These are phyloP conservation scores for Hortaea sp. DNA, from an alignment of 2,329 filamentous ascomycete genomes.

Conservation along the genomic window DNA sequence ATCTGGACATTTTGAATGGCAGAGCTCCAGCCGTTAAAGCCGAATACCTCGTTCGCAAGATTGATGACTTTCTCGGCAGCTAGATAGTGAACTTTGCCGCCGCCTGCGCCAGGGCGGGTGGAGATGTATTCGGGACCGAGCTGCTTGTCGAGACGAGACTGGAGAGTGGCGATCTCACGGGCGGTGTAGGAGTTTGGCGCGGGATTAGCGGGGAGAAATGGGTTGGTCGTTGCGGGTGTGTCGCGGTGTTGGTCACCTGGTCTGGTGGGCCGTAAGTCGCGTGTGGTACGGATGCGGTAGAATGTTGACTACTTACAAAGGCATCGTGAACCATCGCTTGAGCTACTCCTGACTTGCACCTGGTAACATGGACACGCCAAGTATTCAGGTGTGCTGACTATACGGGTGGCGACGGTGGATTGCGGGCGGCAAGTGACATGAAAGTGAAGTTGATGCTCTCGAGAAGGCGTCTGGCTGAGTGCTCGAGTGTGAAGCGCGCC, in stretches of 20 bases:
- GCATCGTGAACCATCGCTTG: conserved; percentile 16
- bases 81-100: conserved; percentile 83
- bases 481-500: not conserved
- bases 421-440: not conserved
- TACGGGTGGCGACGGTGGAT: not conserved
- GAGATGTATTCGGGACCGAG: conserved; percentile 95
- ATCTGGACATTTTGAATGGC: conserved; percentile 91
- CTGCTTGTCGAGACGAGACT: conserved; percentile 80
- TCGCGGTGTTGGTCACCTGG: conserved; percentile 28
- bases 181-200: conserved; percentile 75
- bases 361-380: not conserved
- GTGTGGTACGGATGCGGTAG: not conserved
- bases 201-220: conserved; percentile 64
- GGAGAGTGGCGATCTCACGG: conserved; percentile 79
- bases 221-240: conserved; percentile 49
- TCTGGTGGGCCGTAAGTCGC: conserved; percentile 10
- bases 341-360: not conserved
- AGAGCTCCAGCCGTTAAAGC: conserved; percentile 96
- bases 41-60: conserved; percentile 89
- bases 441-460: not conserved
- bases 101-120: conserved; percentile 68
- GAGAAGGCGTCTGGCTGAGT: not conserved
- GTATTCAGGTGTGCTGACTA: not conserved
- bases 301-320: conserved; percentile 15
- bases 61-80: conserved; percentile 95